Conservation (phyloP, 176 grass and related monocot genomes). For the Calamus simplicifolius region DNA sequence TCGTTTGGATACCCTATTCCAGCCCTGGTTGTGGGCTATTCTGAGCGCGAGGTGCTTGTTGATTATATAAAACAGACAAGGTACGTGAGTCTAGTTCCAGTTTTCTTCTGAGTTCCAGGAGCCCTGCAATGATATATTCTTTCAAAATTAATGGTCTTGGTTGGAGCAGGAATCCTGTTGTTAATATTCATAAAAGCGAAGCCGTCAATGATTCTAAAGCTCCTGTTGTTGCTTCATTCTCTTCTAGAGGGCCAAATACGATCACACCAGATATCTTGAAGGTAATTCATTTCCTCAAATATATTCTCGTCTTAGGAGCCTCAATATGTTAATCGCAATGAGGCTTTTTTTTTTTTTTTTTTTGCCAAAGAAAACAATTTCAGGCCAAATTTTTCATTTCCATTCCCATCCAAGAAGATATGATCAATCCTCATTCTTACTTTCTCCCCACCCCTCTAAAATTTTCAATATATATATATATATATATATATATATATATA, state of each 20-base stretch:
- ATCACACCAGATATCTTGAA: slow-evolving; percentile 37
- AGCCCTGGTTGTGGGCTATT: not conserved
- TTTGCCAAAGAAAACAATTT: too few relatives aligned
- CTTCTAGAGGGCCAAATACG: slow-evolving; percentile 40
- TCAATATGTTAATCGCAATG: too few relatives aligned
- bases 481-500: too few relatives aligned
- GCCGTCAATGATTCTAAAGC: slow-evolving; percentile 1
- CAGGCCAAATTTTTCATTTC: too few relatives aligned
- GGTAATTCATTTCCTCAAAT: slow-evolving; percentile 12
- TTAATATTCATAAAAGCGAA: slow-evolving; percentile 21
- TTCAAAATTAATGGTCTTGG: slow-evolving; percentile 5
- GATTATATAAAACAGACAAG: not conserved
- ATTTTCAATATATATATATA: too few relatives aligned
- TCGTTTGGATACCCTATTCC: not conserved
- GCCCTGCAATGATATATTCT: not conserved
- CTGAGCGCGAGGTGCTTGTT: not conserved
- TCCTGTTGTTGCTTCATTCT: slow-evolving; percentile 27
- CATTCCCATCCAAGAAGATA: too few relatives aligned
- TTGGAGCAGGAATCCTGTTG: slow-evolving; percentile 31
- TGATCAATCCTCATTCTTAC: too few relatives aligned
- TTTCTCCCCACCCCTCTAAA: too few relatives aligned
- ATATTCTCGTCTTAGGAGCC: too few relatives aligned
- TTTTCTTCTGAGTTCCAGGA: too few relatives aligned
- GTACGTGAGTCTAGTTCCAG: not conserved
- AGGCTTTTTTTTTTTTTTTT: too few relatives aligned